These are phyloP conservation scores for Taphrina wiesneri DNA, from an alignment of 1,139 yeast genomes.

Conservation along the genomic window DNA sequence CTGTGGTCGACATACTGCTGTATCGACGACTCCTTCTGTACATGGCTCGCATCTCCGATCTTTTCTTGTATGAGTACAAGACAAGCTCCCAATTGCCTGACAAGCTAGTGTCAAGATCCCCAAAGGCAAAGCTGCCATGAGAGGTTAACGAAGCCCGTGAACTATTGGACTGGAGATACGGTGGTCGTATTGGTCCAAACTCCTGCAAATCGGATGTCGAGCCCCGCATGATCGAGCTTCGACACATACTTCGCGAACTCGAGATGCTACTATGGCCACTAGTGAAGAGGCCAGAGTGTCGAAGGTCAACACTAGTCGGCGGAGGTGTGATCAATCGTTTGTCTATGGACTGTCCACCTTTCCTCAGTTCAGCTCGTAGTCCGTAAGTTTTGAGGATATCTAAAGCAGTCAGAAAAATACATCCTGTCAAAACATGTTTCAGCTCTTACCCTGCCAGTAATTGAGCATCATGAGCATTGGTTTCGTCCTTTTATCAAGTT, in stretches of 20 bases:
- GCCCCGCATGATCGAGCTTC: background rate
- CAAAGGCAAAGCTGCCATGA: background rate
- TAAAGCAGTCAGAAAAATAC: background rate
- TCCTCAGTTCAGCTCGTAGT: constrained; percentile 6
- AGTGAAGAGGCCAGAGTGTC: background rate
- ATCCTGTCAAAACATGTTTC: background rate
- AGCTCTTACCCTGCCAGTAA: constrained; percentile 13
- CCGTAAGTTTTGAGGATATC: constrained; percentile 15
- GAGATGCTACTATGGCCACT: background rate
- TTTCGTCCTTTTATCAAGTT: constrained; percentile 7
- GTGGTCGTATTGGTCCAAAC: background rate
- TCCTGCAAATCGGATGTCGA: constrained; percentile 2
- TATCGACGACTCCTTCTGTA: constrained; percentile 7
- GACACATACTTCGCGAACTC: background rate
- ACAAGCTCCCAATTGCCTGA: constrained; percentile 9
- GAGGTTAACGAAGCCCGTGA: background rate
- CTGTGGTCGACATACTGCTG: constrained; percentile 2
- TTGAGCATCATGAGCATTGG: constrained; percentile 20
- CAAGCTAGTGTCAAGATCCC: background rate
- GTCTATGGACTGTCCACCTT: constrained; percentile 3
- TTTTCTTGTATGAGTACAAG: background rate
- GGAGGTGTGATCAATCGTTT: background rate
- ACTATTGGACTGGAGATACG: background rate
- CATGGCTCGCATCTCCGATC: background rate
- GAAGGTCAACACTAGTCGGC: background rate